Base-by-base conservation (phyloP, 2,329 filamentous ascomycete species). In the Calcarisporium arbuscula region DNA sequence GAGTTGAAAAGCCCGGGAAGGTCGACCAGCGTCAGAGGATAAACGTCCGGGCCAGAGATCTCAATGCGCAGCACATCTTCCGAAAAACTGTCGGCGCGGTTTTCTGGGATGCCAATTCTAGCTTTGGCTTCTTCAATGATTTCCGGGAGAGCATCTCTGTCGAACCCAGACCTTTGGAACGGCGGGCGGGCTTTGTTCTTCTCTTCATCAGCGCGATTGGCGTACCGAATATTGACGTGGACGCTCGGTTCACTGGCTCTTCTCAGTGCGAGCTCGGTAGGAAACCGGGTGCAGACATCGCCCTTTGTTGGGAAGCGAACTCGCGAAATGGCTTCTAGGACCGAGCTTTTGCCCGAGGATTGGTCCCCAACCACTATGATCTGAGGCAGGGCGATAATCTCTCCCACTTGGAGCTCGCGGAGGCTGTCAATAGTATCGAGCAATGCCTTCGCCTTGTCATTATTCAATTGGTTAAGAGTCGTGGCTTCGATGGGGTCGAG, bases 291-390 rank as follows among this genome's bases (percentile, higher is more conserved):
- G 47, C 75, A 80, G 0, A 75, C 37, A 17, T 59, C 68, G 11
- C 68, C 67, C 5, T 77, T 71, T 9, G 67, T 57, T 0, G 74
- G 72, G 30, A 82, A 81, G 0, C 66, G 65, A 2, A 84, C 69
- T 8, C 70, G 66, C 0, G 76, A 74, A 30, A 83, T 74, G 0
- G 77, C 78, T 42, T 82, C 73, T 0, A 82, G 64, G 0, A 81
- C 74, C 0, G 74, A 80, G n/a, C 70, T 77, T 48, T 82, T 82
- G 3, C 77, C 77, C 1, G 70, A 68, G 0, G 70, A 77, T 36
- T 77, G 73, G 35, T 77, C 70, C 5, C 78, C 76, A 19, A 72
- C 72, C 5, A 80, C 74, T 5, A 80, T 65, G 23, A 77, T 61
- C 43, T 74, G 68, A 2, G 73, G 72, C 0, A 74, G 54, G 23